phyloP scores from a whole-genome alignment of 1,284 basidiomycete genomes.

The Dichomitus squalens region DNA sequence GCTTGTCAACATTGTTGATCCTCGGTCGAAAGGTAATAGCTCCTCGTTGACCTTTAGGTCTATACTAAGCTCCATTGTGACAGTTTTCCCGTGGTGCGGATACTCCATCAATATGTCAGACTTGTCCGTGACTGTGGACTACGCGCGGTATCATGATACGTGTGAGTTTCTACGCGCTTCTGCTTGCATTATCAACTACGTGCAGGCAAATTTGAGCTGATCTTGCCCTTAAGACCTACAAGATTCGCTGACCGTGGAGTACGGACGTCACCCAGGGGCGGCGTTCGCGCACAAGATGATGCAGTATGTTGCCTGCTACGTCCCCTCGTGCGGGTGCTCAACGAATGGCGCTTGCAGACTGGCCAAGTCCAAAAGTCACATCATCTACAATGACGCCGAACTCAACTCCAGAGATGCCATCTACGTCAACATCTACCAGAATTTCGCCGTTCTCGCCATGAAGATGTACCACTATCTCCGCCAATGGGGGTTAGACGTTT shows the following conservation, averaged over 20 bases:
- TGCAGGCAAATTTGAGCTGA: too few relatives aligned
- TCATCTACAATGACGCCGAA: conserved; percentile 75
- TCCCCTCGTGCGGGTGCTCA: background rate
- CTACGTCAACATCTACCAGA: conserved; percentile 85
- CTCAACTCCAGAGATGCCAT: conserved; percentile 71
- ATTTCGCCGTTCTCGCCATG: conserved; percentile 83
- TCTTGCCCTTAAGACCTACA: conserved; percentile 46
- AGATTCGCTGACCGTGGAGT: conserved; percentile 68
- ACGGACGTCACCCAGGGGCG: conserved; percentile 57
- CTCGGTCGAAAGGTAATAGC: conserved; percentile 48
- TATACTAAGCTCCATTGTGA: background rate
- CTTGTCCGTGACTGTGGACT: conserved; percentile 78
- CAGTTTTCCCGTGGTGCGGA: conserved; percentile 93
- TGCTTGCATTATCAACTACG: too few relatives aligned
- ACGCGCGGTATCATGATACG: conserved; percentile 61
- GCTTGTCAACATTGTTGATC: conserved; percentile 53
- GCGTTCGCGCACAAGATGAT: conserved; percentile 71
- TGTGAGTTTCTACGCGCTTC: conserved; percentile 45
- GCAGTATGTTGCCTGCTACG: conserved; percentile 45
- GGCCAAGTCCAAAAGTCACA: conserved; percentile 68
- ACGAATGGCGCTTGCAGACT: conserved; percentile 44
- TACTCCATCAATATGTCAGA: conserved; percentile 74
- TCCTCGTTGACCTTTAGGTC: background rate
- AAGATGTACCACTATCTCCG: conserved; percentile 87
- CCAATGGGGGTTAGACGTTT: conserved; percentile 53